Evolutionary conservation across 805 yeast genomes (phyloP).

Genomic region (Osmozyma mogii): DNA sequence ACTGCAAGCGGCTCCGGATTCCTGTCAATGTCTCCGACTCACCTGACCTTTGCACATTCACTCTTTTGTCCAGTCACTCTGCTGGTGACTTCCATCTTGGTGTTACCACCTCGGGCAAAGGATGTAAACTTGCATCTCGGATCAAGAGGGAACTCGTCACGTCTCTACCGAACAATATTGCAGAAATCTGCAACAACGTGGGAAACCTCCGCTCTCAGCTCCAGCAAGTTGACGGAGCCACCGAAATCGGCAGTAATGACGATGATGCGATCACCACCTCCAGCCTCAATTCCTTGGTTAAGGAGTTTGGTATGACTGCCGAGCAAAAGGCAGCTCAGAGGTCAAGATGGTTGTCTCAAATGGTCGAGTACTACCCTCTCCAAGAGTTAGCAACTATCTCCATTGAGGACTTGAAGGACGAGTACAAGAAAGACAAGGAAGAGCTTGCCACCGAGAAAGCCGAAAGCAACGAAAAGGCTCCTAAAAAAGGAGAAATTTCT

Average conservation of each 20-base stretch:
- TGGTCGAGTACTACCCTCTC: constrained; percentile 86
- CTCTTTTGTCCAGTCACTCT: constrained; percentile 60
- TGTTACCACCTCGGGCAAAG: constrained; percentile 79
- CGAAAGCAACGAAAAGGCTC: neutral
- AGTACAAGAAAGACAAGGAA: constrained; percentile 19
- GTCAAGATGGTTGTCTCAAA: constrained; percentile 79
- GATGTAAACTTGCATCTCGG: constrained; percentile 78
- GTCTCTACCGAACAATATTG: constrained; percentile 62
- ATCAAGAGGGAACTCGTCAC: constrained; percentile 66
- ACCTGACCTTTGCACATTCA: constrained; percentile 65
- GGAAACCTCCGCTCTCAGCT: constrained; percentile 57
- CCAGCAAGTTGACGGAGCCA: constrained; percentile 41
- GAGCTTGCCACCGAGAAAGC: constrained; percentile 7
- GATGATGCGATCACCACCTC: constrained; percentile 63
- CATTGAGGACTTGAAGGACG: constrained; percentile 46
- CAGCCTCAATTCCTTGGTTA: constrained; percentile 52
- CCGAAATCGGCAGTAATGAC: constrained; percentile 46
- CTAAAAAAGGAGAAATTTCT: constrained; percentile 50
- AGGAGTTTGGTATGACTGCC: constrained; percentile 49
- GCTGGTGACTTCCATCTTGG: constrained; percentile 77
- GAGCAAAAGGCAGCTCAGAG: constrained; percentile 49
- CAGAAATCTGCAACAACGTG: constrained; percentile 57
- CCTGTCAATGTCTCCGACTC: constrained; percentile 78
- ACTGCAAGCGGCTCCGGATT: constrained; percentile 57
- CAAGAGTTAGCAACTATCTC: constrained; percentile 51